Evolutionary conservation across 805 yeast species (phyloP).

Genomic region (Debaryomyces hansenii): DNA sequence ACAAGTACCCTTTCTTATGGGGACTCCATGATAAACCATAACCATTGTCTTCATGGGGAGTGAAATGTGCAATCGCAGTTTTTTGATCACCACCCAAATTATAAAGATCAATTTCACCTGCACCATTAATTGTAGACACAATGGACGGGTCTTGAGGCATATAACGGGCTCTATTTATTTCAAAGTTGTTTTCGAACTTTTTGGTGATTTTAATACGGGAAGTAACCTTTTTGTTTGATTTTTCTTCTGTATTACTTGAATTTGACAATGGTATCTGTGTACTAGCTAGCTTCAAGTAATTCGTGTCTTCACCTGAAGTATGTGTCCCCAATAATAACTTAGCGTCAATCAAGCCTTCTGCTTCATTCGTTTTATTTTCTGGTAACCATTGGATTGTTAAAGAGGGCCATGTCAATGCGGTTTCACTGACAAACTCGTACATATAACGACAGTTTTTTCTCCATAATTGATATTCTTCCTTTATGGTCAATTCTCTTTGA

Average conservation of each 20-base stretch:
- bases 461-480: conserved; percentile 78
- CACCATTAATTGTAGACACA: conserved; percentile 68
- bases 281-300: conserved; percentile 65
- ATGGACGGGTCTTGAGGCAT: conserved; percentile 59
- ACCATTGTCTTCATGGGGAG: conserved; percentile 66
- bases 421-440: conserved; percentile 82
- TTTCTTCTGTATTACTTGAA: conserved; percentile 15
- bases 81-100: conserved; percentile 29
- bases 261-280: conserved; percentile 50
- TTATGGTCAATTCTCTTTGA: conserved; percentile 44
- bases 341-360: conserved; percentile 40
- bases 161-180: conserved; percentile 70
- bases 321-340: conserved; percentile 69
- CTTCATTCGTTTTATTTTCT: conserved; percentile 18
- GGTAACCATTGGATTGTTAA: conserved; percentile 80
- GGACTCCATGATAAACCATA: conserved; percentile 74
- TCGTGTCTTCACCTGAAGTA: conserved; percentile 66
- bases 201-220: conserved; percentile 61
- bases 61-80: conserved; percentile 30
- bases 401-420: conserved; percentile 81
- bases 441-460: conserved; percentile 75
- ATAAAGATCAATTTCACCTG: conserved; percentile 60
- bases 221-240: conserved; percentile 29
- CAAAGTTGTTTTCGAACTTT: conserved; percentile 61
- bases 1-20: conserved; percentile 44